These are phyloP conservation scores for Blepharisma undulans DNA, from an alignment of 169 alveolate species.

Conservation along the genomic window DNA sequence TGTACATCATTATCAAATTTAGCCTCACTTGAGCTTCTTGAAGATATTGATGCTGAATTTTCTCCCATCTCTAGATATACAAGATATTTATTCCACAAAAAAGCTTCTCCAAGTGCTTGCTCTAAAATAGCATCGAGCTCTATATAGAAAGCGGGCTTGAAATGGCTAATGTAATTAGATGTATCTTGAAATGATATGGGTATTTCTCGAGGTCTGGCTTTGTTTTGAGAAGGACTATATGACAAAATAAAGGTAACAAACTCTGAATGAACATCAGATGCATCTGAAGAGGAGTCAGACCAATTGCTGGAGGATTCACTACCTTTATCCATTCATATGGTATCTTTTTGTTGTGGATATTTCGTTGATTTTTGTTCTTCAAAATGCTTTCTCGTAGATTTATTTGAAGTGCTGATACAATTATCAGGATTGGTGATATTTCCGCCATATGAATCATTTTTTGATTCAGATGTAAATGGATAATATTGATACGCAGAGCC, in stretches of 20 bases:
- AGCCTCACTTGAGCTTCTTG: background rate
- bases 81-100: background rate
- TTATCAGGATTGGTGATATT: no score
- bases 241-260: background rate
- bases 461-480: no score
- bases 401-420: no score
- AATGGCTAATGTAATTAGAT: background rate
- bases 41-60: background rate
- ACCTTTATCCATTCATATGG: no score
- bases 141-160: background rate
- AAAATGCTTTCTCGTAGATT: no score
- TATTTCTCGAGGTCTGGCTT: background rate
- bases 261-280: background rate
- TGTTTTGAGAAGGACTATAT: background rate
- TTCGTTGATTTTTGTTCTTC: no score
- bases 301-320: no score
- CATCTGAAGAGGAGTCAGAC: background rate
- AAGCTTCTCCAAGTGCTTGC: background rate
- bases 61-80: background rate
- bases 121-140: background rate
- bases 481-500: no score
- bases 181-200: background rate
- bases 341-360: no score
- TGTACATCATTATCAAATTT: background rate
- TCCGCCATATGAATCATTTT: no score